Evolutionary conservation across 768 basidiomycete species (phyloP).

Genomic region (Pluteus cervinus): DNA sequence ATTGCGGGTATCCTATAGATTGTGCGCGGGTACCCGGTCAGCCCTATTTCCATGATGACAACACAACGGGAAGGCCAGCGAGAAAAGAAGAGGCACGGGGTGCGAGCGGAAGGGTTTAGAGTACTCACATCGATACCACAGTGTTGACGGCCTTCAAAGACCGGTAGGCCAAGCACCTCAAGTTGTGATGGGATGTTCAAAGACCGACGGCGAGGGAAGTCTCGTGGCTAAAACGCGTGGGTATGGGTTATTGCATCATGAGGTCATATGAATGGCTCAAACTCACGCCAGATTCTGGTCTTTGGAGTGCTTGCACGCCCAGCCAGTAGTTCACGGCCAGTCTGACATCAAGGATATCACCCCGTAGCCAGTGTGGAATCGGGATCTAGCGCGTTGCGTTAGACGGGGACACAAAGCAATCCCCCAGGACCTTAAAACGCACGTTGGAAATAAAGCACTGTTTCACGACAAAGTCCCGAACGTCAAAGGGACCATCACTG

Average conservation of each 20-base stretch:
- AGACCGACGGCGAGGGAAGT: slow-evolving; percentile 24
- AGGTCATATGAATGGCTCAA: too few species aligned
- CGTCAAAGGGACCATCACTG: slow-evolving; percentile 78
- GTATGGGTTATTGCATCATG: too few species aligned
- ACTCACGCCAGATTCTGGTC: slow-evolving; percentile 14
- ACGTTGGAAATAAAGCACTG: slow-evolving; percentile 86
- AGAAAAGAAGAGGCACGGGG: too few species aligned
- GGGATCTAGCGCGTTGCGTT: slow-evolving; percentile 33
- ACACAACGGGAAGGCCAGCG: slow-evolving; percentile 11
- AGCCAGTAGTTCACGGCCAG: slow-evolving; percentile 47
- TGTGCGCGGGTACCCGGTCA: slow-evolving; percentile 13
- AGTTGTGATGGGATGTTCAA: slow-evolving; percentile 77
- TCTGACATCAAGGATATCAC: slow-evolving; percentile 73
- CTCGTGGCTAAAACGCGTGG: slow-evolving; percentile 16
- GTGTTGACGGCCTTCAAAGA: slow-evolving; percentile 82
- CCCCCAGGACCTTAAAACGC: slow-evolving; percentile 3
- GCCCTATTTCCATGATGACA: slow-evolving; percentile 10
- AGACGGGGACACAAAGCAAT: slow-evolving; percentile 3
- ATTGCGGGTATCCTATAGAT: slow-evolving; percentile 78
- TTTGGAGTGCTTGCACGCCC: slow-evolving; percentile 17
- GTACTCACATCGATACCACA: slow-evolving; percentile 83
- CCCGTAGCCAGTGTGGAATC: slow-evolving; percentile 70
- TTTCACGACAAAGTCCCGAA: slow-evolving; percentile 83
- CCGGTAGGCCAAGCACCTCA: slow-evolving; percentile 57
- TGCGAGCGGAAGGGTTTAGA: not conserved